Conservation (phyloP, 2,329 filamentous ascomycete genomes). For the Cephalotrichum gorgonifer region DNA sequence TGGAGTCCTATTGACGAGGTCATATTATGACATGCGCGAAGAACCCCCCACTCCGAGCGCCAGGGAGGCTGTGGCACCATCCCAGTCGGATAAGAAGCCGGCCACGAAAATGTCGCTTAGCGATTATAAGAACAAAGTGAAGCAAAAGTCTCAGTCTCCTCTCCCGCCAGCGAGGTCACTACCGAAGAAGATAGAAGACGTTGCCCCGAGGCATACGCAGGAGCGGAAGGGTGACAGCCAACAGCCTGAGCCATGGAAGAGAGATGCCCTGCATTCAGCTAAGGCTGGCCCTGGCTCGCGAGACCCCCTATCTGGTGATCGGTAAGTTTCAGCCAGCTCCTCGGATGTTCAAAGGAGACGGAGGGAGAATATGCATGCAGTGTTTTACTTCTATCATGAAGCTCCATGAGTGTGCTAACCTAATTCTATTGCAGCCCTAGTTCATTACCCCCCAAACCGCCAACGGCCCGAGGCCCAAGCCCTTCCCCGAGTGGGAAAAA, state of each 20-base stretch:
- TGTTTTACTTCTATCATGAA: not conserved
- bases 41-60: conserved; percentile 30
- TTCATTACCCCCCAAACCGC: conserved; percentile 5
- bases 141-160: conserved; percentile 20
- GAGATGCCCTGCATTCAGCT: not conserved
- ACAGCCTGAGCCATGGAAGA: not conserved
- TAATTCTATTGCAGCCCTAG: not conserved
- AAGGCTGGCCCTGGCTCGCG: not conserved
- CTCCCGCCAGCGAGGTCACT: conserved; percentile 21
- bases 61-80: conserved; percentile 17
- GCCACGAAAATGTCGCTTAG: conserved; percentile 42
- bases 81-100: conserved; percentile 35
- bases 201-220: conserved; percentile 4
- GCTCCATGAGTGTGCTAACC: not conserved
- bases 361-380: not conserved
- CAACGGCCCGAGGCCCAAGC: not conserved
- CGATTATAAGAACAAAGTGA: conserved; percentile 49
- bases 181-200: conserved; percentile 17
- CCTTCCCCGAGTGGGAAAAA: conserved; percentile 1
- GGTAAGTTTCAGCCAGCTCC: not conserved
- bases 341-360: not conserved
- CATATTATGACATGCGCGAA: conserved; percentile 47
- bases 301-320: not conserved
- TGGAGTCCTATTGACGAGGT: conserved; percentile 44
- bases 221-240: not conserved